A percentile compares a stretch with the other conserved stretches of the same genome.
Evolutionary conservation across 768 basidiomycete species (phyloP).

Genomic region (Galerina marginata): DNA sequence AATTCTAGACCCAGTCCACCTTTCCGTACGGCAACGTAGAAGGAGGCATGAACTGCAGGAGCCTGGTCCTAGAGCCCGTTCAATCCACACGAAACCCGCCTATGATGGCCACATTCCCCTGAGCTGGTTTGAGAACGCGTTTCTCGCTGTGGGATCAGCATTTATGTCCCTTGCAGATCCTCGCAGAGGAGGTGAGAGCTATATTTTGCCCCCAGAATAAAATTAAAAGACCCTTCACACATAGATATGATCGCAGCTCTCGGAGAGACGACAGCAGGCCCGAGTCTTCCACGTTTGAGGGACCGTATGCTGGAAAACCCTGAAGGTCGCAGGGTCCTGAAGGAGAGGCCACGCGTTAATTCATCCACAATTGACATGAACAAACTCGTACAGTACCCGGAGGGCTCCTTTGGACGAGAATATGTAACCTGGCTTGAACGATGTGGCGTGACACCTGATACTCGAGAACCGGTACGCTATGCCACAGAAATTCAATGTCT

Average conservation of each 20-base stretch:
- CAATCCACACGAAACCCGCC: slow-evolving; percentile 45
- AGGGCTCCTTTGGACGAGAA: slow-evolving; percentile 84
- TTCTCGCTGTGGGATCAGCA: slow-evolving; percentile 87
- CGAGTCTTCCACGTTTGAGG: slow-evolving; percentile 75
- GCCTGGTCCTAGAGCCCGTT: slow-evolving; percentile 8
- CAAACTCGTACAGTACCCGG: slow-evolving; percentile 65
- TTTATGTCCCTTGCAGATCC: slow-evolving; percentile 83
- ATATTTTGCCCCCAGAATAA: background rate
- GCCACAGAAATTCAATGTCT: background rate
- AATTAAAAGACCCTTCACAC: slow-evolving; percentile 7
- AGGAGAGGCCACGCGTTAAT: slow-evolving; percentile 83
- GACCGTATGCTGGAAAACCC: slow-evolving; percentile 77
- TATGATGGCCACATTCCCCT: slow-evolving; percentile 87
- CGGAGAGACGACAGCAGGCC: slow-evolving; percentile 90
- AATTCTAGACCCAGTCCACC: background rate
- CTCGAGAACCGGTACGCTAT: slow-evolving; percentile 79
- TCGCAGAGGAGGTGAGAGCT: slow-evolving; percentile 75
- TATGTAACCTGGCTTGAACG: slow-evolving; percentile 91
- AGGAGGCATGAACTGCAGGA: background rate
- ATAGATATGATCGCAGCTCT: slow-evolving; percentile 95
- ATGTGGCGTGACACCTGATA: slow-evolving; percentile 92
- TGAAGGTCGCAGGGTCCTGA: slow-evolving; percentile 86
- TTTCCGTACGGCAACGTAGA: background rate
- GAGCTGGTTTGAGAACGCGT: slow-evolving; percentile 79
- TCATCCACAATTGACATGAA: slow-evolving; percentile 77